Conservation (phyloP, 2,329 filamentous ascomycete genomes). For the Ilyonectria sp. region DNA sequence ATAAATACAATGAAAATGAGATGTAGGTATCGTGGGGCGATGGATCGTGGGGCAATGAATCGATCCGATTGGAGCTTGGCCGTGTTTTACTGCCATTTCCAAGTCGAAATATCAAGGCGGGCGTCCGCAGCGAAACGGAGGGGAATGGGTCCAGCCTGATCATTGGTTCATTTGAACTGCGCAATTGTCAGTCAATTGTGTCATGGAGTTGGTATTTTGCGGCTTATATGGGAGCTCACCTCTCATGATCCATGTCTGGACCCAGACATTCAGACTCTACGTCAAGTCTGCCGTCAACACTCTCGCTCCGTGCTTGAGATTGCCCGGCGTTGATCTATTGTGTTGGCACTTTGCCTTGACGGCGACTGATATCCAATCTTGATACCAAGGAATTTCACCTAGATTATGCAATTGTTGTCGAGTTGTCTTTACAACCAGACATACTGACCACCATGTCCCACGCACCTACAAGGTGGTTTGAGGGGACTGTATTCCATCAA, state of each 20-base stretch:
- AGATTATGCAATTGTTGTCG: neutral
- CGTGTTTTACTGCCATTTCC: too few relatives aligned
- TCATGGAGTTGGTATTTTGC: neutral
- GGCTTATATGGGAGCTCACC: neutral
- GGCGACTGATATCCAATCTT: neutral
- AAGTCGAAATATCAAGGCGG: too few relatives aligned
- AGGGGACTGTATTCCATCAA: neutral
- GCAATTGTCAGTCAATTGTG: neutral
- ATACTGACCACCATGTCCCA: neutral
- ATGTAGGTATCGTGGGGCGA: too few relatives aligned
- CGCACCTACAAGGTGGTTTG: neutral
- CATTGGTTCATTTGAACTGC: too few relatives aligned
- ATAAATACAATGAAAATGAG: too few relatives aligned
- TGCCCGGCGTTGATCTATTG: neutral
- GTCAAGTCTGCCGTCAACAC: neutral
- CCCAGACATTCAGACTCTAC: neutral
- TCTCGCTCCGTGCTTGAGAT: neutral
- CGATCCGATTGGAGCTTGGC: too few relatives aligned
- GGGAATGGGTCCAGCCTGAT: too few relatives aligned
- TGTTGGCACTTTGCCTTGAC: neutral
- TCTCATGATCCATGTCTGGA: neutral
- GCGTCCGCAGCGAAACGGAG: too few relatives aligned
- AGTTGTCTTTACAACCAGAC: neutral
- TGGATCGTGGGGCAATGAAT: too few relatives aligned
- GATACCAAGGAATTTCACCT: neutral